These are phyloP conservation scores for Talaromyces islandicus DNA, from an alignment of 2,329 filamentous ascomycete genomes.

Conservation along the genomic window DNA sequence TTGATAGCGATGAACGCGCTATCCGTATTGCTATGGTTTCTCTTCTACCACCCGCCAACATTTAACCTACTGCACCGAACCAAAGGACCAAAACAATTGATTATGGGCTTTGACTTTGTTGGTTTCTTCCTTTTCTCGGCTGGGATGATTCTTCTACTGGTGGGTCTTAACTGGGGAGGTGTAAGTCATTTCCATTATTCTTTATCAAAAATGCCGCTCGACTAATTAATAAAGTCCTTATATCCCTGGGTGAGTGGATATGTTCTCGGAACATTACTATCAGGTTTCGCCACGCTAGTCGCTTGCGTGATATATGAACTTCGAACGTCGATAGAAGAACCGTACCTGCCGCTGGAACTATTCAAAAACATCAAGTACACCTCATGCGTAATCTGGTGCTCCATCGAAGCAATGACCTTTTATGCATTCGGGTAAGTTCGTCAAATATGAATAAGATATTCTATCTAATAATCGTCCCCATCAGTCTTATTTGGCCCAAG, in stretches of 20 bases:
- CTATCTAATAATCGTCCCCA: not conserved
- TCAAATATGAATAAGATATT: not conserved
- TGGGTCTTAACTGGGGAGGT: not conserved
- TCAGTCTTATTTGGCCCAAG: not conserved
- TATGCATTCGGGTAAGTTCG: not conserved
- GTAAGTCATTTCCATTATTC: not conserved
- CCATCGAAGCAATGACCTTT: not conserved
- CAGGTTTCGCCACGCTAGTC: not conserved
- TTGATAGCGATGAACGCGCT: not conserved
- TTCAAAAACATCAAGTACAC: not conserved
- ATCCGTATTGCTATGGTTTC: not conserved
- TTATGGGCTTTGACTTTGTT: not conserved
- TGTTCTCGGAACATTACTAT: not conserved
- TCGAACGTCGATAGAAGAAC: not conserved
- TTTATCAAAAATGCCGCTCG: not conserved
- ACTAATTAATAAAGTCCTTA: not conserved
- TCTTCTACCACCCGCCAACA: not conserved
- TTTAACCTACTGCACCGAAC: not conserved
- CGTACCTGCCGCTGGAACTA: not conserved
- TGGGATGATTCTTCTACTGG: not conserved
- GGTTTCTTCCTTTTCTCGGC: not conserved
- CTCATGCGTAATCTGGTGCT: not conserved
- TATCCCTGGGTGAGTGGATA: not conserved
- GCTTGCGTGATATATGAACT: not conserved
- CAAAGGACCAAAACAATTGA: not conserved